These are phyloP conservation scores for Colletotrichum navitas DNA, from an alignment of 2,329 filamentous ascomycete genomes.

Conservation along the genomic window DNA sequence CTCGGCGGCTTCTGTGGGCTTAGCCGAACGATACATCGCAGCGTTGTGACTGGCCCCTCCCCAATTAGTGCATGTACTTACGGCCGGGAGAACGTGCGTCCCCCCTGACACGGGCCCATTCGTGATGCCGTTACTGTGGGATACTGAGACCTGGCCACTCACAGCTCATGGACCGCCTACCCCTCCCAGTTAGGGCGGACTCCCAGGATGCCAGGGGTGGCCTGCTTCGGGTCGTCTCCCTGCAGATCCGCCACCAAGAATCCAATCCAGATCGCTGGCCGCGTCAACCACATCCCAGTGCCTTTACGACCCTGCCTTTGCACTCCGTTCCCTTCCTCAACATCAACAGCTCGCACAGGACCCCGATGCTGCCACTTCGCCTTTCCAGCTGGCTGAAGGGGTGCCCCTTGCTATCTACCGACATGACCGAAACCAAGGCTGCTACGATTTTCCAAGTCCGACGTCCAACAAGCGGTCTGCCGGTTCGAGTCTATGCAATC, in stretches of 20 bases:
- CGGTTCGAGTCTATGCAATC: slow-evolving; percentile 6
- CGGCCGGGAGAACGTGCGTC: slow-evolving; percentile 16
- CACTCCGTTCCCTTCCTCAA: slow-evolving; percentile 35
- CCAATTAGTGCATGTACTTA: not conserved
- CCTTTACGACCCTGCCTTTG: slow-evolving; percentile 25
- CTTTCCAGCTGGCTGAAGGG: slow-evolving; percentile 17
- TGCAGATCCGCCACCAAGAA: slow-evolving; percentile 31
- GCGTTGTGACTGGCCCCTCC: slow-evolving; percentile 24
- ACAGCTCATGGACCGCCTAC: not conserved
- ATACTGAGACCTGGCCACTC: slow-evolving; percentile 36
- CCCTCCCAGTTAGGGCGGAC: not conserved
- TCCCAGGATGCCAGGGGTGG: slow-evolving; percentile 15
- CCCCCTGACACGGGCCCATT: slow-evolving; percentile 27
- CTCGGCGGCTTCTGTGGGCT: slow-evolving; percentile 32
- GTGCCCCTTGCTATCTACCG: not conserved
- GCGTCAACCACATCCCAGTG: slow-evolving; percentile 27
- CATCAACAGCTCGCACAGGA: slow-evolving; percentile 10
- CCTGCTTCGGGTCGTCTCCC: slow-evolving; percentile 32
- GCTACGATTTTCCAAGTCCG: not conserved
- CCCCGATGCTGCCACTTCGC: slow-evolving; percentile 1
- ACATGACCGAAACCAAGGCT: not conserved
- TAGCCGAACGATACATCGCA: slow-evolving; percentile 33
- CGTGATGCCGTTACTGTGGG: slow-evolving; percentile 26
- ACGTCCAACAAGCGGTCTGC: slow-evolving; percentile 18
- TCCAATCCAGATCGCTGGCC: slow-evolving; percentile 7